These are phyloP conservation scores for Lepidopterella palustris DNA, from an alignment of 495 filamentous ascomycete species.

Conservation along the genomic window DNA sequence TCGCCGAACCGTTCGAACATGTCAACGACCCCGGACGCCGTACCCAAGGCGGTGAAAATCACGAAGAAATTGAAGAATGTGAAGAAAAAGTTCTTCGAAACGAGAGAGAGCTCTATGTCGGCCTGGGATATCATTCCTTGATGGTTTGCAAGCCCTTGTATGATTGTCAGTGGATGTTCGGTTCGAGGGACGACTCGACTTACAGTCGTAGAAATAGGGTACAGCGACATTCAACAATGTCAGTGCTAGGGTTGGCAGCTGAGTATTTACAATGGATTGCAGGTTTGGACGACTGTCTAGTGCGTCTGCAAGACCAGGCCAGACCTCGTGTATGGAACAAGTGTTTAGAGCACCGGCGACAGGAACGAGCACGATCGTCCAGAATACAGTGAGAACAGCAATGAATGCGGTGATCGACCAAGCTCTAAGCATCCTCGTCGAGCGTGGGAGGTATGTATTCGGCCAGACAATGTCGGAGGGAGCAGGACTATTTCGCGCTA, in stretches of 20 bases:
- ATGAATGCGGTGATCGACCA: constrained; percentile 82
- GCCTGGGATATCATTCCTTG: constrained; percentile 94
- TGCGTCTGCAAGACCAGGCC: constrained; percentile 60
- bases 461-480: constrained; percentile 87
- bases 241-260: constrained; percentile 74
- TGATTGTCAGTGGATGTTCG: constrained; percentile 3
- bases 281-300: constrained; percentile 61
- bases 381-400: constrained; percentile 74
- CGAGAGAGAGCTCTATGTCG: constrained; percentile 89
- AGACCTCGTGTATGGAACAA: constrained; percentile 65
- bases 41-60: constrained; percentile 85
- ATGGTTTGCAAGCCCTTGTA: constrained; percentile 62
- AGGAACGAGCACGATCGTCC: constrained; percentile 77
- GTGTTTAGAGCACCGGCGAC: constrained; percentile 72
- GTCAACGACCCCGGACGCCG: constrained; percentile 60
- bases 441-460: constrained; percentile 81
- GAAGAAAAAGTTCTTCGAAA: constrained; percentile 99
- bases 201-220: constrained; percentile 90
- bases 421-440: constrained; percentile 62
- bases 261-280: constrained; percentile 74
- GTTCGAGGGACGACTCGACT: constrained; percentile 18
- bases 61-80: constrained; percentile 99
- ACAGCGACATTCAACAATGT: constrained; percentile 83
- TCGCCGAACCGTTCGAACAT: constrained; percentile 66
- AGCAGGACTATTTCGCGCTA: constrained; percentile 77